Conservation (phyloP, 2,329 filamentous ascomycete species). For the Juglanconis juglandina region DNA sequence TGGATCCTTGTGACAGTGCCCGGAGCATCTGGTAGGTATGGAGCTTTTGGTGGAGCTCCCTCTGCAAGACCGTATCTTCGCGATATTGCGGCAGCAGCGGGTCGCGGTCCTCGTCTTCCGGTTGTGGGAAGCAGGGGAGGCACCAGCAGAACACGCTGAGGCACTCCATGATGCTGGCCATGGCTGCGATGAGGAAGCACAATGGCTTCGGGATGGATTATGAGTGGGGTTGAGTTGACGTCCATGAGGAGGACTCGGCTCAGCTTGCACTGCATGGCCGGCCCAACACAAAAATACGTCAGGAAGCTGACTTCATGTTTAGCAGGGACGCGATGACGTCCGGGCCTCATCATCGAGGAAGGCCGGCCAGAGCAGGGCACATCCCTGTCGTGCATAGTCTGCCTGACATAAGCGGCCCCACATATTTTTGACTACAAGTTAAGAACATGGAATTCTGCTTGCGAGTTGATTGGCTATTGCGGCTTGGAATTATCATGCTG, state of each 20-base stretch:
- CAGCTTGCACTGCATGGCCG: background rate
- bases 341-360: background rate
- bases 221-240: background rate
- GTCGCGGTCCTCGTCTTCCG: constrained; percentile 55
- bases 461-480: no score
- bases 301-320: no score
- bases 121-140: constrained; percentile 60
- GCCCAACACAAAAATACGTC: no score
- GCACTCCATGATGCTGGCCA: constrained; percentile 15
- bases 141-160: constrained; percentile 40
- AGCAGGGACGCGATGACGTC: background rate
- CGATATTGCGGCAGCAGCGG: constrained; percentile 80
- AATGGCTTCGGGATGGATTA: background rate
- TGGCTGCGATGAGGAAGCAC: background rate
- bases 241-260: background rate
- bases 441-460: no score
- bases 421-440: no score
- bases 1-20: constrained; percentile 77
- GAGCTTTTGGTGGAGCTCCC: constrained; percentile 79
- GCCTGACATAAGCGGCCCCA: no score
- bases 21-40: constrained; percentile 90
- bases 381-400: background rate
- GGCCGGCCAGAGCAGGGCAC: background rate
- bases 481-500: no score
- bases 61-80: constrained; percentile 76